Evolutionary conservation across 1,139 yeast genomes (phyloP), one percentile per base, ranked within the genome.

Genomic region (Geotrichum reessii): DNA sequence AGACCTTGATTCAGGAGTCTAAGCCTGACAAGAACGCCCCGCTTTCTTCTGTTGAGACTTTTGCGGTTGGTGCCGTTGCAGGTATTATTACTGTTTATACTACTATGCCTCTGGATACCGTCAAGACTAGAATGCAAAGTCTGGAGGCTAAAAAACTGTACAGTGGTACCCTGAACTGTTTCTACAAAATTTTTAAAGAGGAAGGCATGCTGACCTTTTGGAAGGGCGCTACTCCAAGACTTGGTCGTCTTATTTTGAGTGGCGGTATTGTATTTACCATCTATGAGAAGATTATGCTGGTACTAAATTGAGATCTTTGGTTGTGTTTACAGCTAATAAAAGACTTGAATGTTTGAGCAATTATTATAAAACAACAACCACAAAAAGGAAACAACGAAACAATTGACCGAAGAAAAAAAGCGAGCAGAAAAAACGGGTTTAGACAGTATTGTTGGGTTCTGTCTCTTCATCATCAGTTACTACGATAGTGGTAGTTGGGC

Each of bases 81-180:
- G 99, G 99, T 28, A 79, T 87, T 56, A 86, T 93, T 57, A 93
- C 99, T 0, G 99, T 93, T 19, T 93, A 93, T 73, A 78, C 96
- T 3, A 93, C 99, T 9, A 93, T 93, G 98, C 99, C 99, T 11
- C 86, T 93, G 47, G 99, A 93, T 71, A 93, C 98, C 0, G 97
- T 93, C 63, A 93, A 93, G 76, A 93, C 99, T 0, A 82, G 99
- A 74, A 93, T 93, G 97, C 99, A 93, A 76, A 87, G 96, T 31
- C 78, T 93, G 65, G 95, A 89, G 46, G 89, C 97, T 3, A 81
- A 81, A 59, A 79, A 81, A 64, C 73, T 79, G 67, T 93, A 93
- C 74, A 72, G 80, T 4, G 83, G 92, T 50, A 92, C 98, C 0
- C 28, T 86, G 52, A 82, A 92, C 73, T 93, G 98, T 74, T 92